Conservation (phyloP, 768 basidiomycete genomes). For the Russula dissimulans region DNA sequence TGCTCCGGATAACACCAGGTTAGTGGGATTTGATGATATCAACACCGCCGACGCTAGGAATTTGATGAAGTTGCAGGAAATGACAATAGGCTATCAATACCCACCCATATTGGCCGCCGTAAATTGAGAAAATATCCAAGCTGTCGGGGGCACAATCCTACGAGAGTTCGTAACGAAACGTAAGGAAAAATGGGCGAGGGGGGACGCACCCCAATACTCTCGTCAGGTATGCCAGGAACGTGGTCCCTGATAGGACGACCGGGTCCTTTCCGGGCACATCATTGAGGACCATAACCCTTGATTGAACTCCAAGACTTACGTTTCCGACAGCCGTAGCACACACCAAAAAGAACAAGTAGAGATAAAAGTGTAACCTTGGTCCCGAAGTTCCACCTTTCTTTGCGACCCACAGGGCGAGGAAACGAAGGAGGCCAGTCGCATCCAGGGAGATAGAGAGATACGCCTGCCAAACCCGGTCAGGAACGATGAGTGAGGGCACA, state of each 20-base stretch:
- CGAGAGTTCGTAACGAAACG: neutral
- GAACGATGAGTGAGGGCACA: neutral
- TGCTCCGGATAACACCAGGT: slow-evolving; percentile 85
- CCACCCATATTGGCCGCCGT: slow-evolving; percentile 66
- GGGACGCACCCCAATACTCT: slow-evolving; percentile 39
- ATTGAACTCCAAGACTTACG: slow-evolving; percentile 21
- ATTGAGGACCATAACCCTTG: neutral
- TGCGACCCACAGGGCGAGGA: slow-evolving; percentile 84
- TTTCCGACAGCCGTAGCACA: slow-evolving; percentile 82
- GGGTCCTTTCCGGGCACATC: slow-evolving; percentile 45
- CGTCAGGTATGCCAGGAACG: slow-evolving; percentile 86
- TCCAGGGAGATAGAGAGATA: slow-evolving; percentile 93
- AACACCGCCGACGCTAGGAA: slow-evolving; percentile 40
- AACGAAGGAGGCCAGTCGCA: slow-evolving; percentile 76
- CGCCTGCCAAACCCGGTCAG: slow-evolving; percentile 27
- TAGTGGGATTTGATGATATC: slow-evolving; percentile 90
- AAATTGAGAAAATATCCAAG: slow-evolving; percentile 72
- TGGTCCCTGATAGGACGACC: slow-evolving; percentile 84
- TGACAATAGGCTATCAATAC: slow-evolving; percentile 31
- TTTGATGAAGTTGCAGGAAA: neutral
- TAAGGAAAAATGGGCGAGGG: neutral
- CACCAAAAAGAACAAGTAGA: slow-evolving; percentile 75
- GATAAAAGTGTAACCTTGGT: slow-evolving; percentile 63
- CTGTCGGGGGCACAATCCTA: slow-evolving; percentile 35
- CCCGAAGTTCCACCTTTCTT: slow-evolving; percentile 61